Evolutionary conservation across 2,329 filamentous ascomycete species (phyloP).

Genomic region (Exserohilum rostratum): DNA sequence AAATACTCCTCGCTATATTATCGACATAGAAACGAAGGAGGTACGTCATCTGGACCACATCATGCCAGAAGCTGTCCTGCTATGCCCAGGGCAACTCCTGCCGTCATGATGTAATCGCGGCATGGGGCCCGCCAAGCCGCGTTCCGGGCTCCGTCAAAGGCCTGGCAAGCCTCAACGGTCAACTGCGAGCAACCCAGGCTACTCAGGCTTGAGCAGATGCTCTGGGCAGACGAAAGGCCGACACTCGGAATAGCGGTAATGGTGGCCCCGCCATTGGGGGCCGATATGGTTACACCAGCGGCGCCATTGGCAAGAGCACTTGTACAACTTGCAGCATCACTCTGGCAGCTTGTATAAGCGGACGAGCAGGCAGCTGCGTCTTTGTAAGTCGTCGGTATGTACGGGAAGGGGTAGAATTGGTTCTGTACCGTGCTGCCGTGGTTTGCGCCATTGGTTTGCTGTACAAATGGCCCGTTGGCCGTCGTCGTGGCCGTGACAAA

Average conservation of each 20-base stretch:
- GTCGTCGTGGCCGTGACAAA: slow-evolving; percentile 29
- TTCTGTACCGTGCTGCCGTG: slow-evolving; percentile 53
- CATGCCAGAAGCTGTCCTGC: slow-evolving; percentile 46
- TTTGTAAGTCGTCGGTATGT: slow-evolving; percentile 60
- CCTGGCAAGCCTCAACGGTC: slow-evolving; percentile 54
- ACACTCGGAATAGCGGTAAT: slow-evolving; percentile 51
- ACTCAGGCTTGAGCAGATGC: slow-evolving; percentile 49
- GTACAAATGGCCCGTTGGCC: slow-evolving; percentile 28
- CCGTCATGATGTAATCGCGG: slow-evolving; percentile 28
- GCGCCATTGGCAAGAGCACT: slow-evolving; percentile 54
- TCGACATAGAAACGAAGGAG: slow-evolving; percentile 28
- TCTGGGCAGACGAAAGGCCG: slow-evolving; percentile 34
- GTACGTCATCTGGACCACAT: slow-evolving; percentile 1
- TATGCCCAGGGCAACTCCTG: slow-evolving; percentile 49
- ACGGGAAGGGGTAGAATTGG: slow-evolving; percentile 58
- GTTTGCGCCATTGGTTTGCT: slow-evolving; percentile 25
- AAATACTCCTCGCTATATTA: background rate
- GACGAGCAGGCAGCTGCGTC: slow-evolving; percentile 59
- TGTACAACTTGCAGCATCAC: slow-evolving; percentile 50
- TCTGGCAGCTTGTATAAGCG: slow-evolving; percentile 60
- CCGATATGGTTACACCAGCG: slow-evolving; percentile 59
- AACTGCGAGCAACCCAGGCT: slow-evolving; percentile 56
- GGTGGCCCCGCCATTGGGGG: slow-evolving; percentile 57
- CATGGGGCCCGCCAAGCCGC: slow-evolving; percentile 23
- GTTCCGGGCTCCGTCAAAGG: slow-evolving; percentile 48